Evolutionary conservation across 768 basidiomycete genomes (phyloP).

Genomic region (Russula foetens): DNA sequence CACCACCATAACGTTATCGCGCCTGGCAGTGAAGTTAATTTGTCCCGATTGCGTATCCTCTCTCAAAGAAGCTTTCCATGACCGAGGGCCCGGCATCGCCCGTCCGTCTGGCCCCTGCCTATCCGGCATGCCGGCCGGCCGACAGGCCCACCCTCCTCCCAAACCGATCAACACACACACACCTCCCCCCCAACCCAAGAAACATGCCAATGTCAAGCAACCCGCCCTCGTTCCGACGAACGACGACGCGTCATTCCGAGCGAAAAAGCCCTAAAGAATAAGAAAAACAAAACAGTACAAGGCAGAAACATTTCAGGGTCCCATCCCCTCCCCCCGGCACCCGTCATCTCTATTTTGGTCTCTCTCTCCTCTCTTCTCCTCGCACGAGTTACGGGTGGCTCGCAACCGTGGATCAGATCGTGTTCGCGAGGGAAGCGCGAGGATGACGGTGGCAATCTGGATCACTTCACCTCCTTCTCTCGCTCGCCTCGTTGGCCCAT

Average conservation of each 20-base stretch:
- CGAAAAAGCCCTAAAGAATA: too few species aligned
- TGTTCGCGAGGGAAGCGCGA: not conserved
- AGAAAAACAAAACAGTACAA: too few species aligned
- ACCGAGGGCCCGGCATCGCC: slow-evolving; percentile 14
- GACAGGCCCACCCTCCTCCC: not conserved
- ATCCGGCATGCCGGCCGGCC: not conserved
- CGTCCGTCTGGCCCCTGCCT: not conserved
- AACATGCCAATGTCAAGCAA: not conserved
- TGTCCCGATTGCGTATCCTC: slow-evolving; percentile 16
- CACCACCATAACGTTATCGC: slow-evolving; percentile 16
- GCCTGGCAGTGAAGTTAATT: slow-evolving; percentile 13
- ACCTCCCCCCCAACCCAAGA: too few species aligned
- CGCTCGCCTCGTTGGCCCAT: not conserved
- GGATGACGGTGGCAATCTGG: not conserved
- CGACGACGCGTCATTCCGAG: not conserved
- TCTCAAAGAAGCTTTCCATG: not conserved
- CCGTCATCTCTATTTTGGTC: too few species aligned
- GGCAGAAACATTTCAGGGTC: too few species aligned
- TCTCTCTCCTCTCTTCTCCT: not conserved
- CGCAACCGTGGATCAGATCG: too few species aligned
- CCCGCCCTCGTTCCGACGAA: not conserved
- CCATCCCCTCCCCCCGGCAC: too few species aligned
- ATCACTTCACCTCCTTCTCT: not conserved
- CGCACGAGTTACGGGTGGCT: not conserved
- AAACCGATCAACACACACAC: too few species aligned